Evolutionary conservation across 129 eudicot genomes (phyloP), one percentile per base, ranked within the genome.

Genomic region (Helianthus annuus): DNA sequence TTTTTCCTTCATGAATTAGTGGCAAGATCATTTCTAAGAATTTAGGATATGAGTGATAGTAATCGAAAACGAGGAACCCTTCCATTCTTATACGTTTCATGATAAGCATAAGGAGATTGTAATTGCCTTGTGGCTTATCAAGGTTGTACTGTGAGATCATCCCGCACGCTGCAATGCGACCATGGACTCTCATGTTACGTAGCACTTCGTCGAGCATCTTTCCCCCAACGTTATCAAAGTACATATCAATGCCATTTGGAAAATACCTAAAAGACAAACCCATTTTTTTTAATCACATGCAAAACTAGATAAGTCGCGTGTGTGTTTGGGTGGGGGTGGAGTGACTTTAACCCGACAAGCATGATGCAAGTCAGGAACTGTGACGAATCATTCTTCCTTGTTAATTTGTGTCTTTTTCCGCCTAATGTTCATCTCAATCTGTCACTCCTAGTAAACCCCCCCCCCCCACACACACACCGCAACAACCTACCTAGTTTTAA

Each of bases 161-260:
- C 58, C 91, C 88, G 75, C 91, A 86, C 4, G 52, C 81, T 11
- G 83, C 67, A 42, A 86, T 75, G 46, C 91, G 86, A 11, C 86
- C 84, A 46, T 75, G 68, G 13, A 60, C 13, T 19, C 76, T 78
- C 91, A 86, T 86, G 82, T 83, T 86, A 12, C 39, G 66, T 6
- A 86, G 78, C 12, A 83, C 91, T n/a, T 68, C 84, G 54, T 86
- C 86, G 0, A 86, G 86, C 88, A 81, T 86, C 76, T 81, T 86
- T 48, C 91, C 91, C 0, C 88, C 91, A 57, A 86, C 88, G 4
- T 83, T 86, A 3, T 86, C 91, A 17, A 83, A 86, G 80, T 83
- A 86, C 42, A 86, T 78, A 48, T 86, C 88, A 13, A 86, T 83
- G 54, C 91, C 86, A 11, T 86, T 36, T 0, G 91, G 86, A 29